Conservation (phyloP, 2,329 filamentous ascomycete genomes). For the Fonsecaea pedrosoi region DNA sequence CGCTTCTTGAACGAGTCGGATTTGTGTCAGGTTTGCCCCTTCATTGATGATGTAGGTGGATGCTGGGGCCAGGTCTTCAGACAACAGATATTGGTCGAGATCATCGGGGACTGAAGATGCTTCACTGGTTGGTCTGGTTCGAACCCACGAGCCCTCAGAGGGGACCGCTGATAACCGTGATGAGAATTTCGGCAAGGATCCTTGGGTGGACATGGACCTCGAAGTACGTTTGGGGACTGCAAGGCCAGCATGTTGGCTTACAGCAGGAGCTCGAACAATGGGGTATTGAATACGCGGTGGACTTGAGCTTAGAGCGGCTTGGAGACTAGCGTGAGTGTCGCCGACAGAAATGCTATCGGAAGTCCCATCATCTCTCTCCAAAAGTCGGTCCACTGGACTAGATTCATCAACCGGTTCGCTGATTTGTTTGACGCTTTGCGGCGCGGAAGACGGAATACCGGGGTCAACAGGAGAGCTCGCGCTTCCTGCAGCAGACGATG, state of each 20-base stretch:
- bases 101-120: constrained; percentile 33
- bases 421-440: constrained; percentile 25
- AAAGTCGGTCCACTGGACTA: constrained; percentile 35
- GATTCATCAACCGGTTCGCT: constrained; percentile 29
- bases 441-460: constrained; percentile 30
- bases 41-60: constrained; percentile 36
- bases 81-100: constrained; percentile 34
- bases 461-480: constrained; percentile 26
- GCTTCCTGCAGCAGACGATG: constrained; percentile 43
- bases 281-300: constrained; percentile 42
- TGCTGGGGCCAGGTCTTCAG: constrained; percentile 35
- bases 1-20: constrained; percentile 34
- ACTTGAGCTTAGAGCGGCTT: constrained; percentile 46
- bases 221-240: constrained; percentile 41
- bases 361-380: constrained; percentile 27
- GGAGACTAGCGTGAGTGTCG: constrained; percentile 46
- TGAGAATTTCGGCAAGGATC: constrained; percentile 48
- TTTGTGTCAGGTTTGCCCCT: constrained; percentile 34
- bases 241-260: constrained; percentile 51
- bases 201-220: constrained; percentile 45
- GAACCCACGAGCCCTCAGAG: constrained; percentile 49
- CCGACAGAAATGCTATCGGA: constrained; percentile 33
- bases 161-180: constrained; percentile 54
- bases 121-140: constrained; percentile 40
- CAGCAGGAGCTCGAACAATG: constrained; percentile 44